A percentile compares a stretch with the other conserved stretches of the same genome.
Conservation (phyloP, 768 basidiomycete genomes). For the Boletellus sp. region DNA sequence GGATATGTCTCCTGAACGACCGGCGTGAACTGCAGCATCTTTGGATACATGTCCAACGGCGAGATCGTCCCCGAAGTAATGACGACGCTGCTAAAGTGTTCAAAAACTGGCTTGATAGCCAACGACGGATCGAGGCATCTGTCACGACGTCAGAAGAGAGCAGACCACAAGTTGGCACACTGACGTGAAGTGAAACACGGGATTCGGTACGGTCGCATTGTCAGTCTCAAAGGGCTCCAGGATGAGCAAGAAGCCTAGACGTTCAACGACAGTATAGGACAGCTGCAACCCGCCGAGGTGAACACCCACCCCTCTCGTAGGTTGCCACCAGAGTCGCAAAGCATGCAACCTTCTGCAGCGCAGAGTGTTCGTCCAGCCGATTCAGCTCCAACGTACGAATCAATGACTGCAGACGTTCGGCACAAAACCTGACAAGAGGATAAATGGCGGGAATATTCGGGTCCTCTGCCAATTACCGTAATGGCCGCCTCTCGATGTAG, state of each 20-base stretch:
- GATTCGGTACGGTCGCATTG: conserved; percentile 97
- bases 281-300: neutral
- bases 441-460: conserved; percentile 1
- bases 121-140: conserved; percentile 97
- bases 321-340: conserved; percentile 97
- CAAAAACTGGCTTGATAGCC: conserved; percentile 97
- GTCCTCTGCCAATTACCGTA: conserved; percentile 55
- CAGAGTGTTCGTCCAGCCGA: conserved; percentile 85
- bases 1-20: conserved; percentile 96
- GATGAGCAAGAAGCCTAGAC: conserved; percentile 87
- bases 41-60: conserved; percentile 99
- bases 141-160: conserved; percentile 12
- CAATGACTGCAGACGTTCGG: conserved; percentile 90
- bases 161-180: conserved; percentile 17
- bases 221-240: conserved; percentile 99
- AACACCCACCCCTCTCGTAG: conserved; percentile 87
- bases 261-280: neutral
- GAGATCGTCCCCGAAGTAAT: conserved; percentile 99
- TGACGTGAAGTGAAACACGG: conserved; percentile 97
- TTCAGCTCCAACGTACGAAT: conserved; percentile 88
- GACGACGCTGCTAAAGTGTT: conserved; percentile 95
- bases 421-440: conserved; percentile 99
- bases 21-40: conserved; percentile 97
- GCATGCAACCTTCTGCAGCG: conserved; percentile 91
- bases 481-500: conserved; percentile 90